Evolutionary conservation across 2,329 filamentous ascomycete genomes (phyloP).

Genomic region (Cladosporium sp.): DNA sequence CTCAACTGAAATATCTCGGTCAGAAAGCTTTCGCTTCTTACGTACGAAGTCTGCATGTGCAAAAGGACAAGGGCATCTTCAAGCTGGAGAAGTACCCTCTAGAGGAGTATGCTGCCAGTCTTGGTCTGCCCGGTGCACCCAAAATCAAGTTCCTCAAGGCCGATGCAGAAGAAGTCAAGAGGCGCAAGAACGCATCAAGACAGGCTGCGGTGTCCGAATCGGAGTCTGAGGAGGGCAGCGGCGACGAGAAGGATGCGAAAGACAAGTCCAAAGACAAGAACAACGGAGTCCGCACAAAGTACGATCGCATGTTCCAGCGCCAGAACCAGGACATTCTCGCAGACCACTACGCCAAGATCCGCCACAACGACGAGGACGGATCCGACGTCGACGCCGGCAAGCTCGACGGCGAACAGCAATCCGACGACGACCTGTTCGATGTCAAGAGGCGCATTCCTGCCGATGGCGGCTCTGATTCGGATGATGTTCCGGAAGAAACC

Average conservation of each 20-base stretch:
- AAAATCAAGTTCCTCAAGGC: constrained; percentile 93
- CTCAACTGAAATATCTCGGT: constrained; percentile 88
- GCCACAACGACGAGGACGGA: constrained; percentile 63
- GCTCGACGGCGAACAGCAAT: constrained; percentile 40
- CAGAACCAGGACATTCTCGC: constrained; percentile 94
- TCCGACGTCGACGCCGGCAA: constrained; percentile 52
- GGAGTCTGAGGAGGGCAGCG: constrained; percentile 62
- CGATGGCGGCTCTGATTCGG: constrained; percentile 55
- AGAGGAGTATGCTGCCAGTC: constrained; percentile 79
- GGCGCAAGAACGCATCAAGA: constrained; percentile 81
- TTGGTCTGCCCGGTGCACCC: constrained; percentile 88
- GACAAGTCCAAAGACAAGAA: constrained; percentile 58
- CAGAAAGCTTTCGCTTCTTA: constrained; percentile 97
- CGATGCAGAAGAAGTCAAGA: constrained; percentile 83
- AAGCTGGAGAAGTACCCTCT: constrained; percentile 79
- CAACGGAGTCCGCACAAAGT: constrained; percentile 78
- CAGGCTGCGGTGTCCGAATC: constrained; percentile 58
- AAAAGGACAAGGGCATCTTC: constrained; percentile 91
- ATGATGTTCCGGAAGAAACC: constrained; percentile 23
- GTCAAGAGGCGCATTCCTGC: constrained; percentile 61
- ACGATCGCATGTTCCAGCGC: constrained; percentile 96
- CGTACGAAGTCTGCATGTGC: constrained; percentile 78
- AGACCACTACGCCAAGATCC: constrained; percentile 88
- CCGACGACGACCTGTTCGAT: constrained; percentile 75
- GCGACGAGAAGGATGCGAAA: constrained; percentile 56